Evolutionary conservation across 441 rosid genomes (phyloP), one percentile per base, ranked within the genome.

Genomic region (Francoa sonchifolia): DNA sequence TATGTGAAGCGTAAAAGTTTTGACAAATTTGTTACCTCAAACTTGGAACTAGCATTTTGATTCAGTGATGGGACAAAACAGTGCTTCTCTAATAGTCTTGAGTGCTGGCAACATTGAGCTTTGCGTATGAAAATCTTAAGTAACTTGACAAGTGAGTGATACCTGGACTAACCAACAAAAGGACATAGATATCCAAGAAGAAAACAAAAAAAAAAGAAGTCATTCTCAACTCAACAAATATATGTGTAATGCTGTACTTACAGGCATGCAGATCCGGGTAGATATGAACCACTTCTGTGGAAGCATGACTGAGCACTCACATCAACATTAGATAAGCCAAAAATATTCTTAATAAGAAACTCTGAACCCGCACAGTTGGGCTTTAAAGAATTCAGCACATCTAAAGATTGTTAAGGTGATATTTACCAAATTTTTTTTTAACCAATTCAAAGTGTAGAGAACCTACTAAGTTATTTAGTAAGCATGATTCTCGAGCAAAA

Each of bases 261-360:
- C 98, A 74, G 61, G 75, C 96, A 85, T 56, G 74, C 20, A 41
- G 93, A 76, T 65, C 70, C 73, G 42, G 16, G 28, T 20, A 56
- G 60, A 52, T 70, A 65, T 50, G 49, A 67, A 19, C 40, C 66
- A 32, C 39, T 58, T 48, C 69, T 45, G 48, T 66, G 65, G 60
- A 48, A 52, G 64, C 85, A 67, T 57, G 79, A 69, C 32, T 62
- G 57, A 52, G 57, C 42, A 54, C 29, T 58, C 40, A 42, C 46
- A 59, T 67, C 64, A 34, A 34, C 65, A 49, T 39, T 42, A 38
- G 67, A 39, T 37, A 77, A 42, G 55, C 79, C 78, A 67, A 90
- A 82, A 34, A 86, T 69, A 15, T 65, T 57, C 42, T 26, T 29
- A 41, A 77, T 40, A 49, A 90, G 79, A 49, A 53, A 45, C 50